Evolutionary conservation across 2,329 filamentous ascomycete genomes (phyloP).

Genomic region (Colletotrichum euphorbiae): DNA sequence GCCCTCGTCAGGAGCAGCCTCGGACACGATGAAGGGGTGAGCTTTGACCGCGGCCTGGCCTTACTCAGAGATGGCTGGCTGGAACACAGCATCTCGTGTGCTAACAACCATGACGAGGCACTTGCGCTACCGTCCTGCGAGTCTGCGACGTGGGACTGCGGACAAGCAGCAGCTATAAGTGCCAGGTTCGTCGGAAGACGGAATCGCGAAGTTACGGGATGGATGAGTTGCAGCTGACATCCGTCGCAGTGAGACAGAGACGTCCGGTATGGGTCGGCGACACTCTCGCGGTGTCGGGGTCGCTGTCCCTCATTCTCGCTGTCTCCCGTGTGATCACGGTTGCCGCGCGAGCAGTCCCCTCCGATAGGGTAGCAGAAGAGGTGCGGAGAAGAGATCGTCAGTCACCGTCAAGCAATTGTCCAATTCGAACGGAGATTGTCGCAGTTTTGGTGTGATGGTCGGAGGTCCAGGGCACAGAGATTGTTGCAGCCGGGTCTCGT

Average conservation of each 20-base stretch:
- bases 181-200: conserved; percentile 24
- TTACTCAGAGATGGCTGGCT: background rate
- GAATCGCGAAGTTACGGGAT: conserved; percentile 8
- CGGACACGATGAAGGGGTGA: conserved; percentile 11
- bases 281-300: conserved; percentile 10
- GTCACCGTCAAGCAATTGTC: conserved; percentile 7
- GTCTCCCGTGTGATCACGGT: background rate
- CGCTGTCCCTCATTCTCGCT: background rate
- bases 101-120: conserved; percentile 30
- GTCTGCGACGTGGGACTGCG: conserved; percentile 28
- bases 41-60: conserved; percentile 6
- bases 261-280: conserved; percentile 12
- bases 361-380: background rate
- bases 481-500: conserved; percentile 28
- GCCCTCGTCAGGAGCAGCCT: background rate
- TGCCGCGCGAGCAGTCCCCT: background rate
- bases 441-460: conserved; percentile 23
- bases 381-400: conserved; percentile 4
- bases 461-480: conserved; percentile 12
- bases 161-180: conserved; percentile 12
- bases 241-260: conserved; percentile 11
- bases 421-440: conserved; percentile 10
- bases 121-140: conserved; percentile 34
- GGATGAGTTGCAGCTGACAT: conserved; percentile 7
- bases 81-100: background rate